Evolutionary conservation across 106 monocot genomes (phyloP), one percentile per base, ranked within the genome.

Genomic region (Acorus gramineus): DNA sequence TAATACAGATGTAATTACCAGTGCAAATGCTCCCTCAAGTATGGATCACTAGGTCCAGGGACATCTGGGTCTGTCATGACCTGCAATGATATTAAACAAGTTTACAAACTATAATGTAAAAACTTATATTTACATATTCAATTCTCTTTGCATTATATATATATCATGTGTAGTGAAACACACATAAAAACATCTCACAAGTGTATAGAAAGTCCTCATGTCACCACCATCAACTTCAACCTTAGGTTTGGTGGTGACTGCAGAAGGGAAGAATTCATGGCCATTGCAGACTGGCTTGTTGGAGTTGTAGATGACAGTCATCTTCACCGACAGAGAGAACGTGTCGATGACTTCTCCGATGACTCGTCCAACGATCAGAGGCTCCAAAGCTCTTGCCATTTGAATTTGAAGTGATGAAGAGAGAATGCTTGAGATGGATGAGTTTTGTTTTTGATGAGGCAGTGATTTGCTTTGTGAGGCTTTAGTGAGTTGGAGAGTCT

Each of bases 51-150:
- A 47, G 80, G 80, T 9, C 76, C 76, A 8, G 80, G 80, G 8
- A 76, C 80, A 64, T 81, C 80, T 46, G 80, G 80, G 58, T 81
- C 80, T 43, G 76, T 81, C 80, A 81, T 76, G 4, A 81, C 72
- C 80, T 80, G 67, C 48, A 71, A 47, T 9, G 3, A 60, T 2
- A 44, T 28, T 28, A 5, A 42, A 46, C 5, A 7, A 60, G 28
- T 45, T 6, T 3, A 57, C 2, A 46, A 7, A 42, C 51, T 14
- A 44, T 45, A 10, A 4, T 8, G 52, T 46, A 12, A 52, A 5
- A 49, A 0, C 28, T 28, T 28, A 1, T 44, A 14, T 4, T 45
- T 46, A 44, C 55, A 54, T 11, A 46, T 47, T 46, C 8, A 3
- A 42, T 42, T 8, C 11, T 46, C 11, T 61, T 46, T 8, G 45